Evolutionary conservation across 371 early-diverging fungal genomes (phyloP).

Genomic region (Apophysomyces trapeziformis): DNA sequence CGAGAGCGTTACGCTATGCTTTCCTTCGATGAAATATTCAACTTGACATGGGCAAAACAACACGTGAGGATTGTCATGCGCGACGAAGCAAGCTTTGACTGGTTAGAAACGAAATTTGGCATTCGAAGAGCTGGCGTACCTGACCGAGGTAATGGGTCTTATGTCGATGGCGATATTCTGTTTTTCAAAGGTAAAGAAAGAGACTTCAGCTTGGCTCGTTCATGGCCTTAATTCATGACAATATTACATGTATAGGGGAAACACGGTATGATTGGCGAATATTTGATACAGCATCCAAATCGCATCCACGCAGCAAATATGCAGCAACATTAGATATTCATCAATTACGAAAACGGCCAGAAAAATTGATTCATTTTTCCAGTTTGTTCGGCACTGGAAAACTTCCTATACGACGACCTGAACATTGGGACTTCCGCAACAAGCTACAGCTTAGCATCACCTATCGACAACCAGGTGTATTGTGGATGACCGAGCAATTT

Average conservation of each 20-base stretch:
- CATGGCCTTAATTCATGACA: neutral
- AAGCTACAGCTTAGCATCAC: slow-evolving; percentile 43
- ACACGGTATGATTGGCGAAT: slow-evolving; percentile 57
- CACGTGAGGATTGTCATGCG: slow-evolving; percentile 44
- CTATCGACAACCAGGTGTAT: slow-evolving; percentile 51
- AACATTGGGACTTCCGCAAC: slow-evolving; percentile 41
- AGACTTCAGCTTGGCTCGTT: neutral
- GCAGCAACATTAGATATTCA: slow-evolving; percentile 41
- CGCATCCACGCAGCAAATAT: slow-evolving; percentile 47
- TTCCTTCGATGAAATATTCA: slow-evolving; percentile 50
- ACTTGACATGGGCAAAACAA: slow-evolving; percentile 47
- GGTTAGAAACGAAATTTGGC: slow-evolving; percentile 37
- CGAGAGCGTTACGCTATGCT: slow-evolving; percentile 32
- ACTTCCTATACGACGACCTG: slow-evolving; percentile 45
- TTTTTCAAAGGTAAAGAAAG: slow-evolving; percentile 45
- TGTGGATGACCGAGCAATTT: slow-evolving; percentile 49
- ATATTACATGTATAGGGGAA: slow-evolving; percentile 19
- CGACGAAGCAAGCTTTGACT: slow-evolving; percentile 41
- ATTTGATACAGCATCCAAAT: slow-evolving; percentile 45
- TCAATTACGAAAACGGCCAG: slow-evolving; percentile 31
- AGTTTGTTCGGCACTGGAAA: slow-evolving; percentile 55
- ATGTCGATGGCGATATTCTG: slow-evolving; percentile 46
- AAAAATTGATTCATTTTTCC: slow-evolving; percentile 52
- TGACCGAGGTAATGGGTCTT: slow-evolving; percentile 26
- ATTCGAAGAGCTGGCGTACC: slow-evolving; percentile 29